Base-by-base conservation (phyloP, 805 yeast genomes). In the Alloascoidea africana region DNA sequence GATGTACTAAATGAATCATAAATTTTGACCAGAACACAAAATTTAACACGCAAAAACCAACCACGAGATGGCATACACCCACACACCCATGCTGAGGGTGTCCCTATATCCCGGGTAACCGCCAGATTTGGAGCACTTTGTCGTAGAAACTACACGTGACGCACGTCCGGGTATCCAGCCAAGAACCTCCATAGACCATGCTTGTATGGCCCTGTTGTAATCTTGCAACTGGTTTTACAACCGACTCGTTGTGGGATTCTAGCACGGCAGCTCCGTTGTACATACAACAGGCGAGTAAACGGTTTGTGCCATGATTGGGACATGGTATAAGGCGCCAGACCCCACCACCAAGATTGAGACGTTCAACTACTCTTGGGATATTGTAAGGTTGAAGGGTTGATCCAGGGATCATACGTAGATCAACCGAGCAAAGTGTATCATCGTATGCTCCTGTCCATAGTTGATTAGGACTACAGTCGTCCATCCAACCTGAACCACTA, bases 121-220 rank as follows among this genome's bases (percentile, higher is more conserved):
- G 39, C 97, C 97, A 89, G 18, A 67, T 53, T 44, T 87, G 95
- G 2, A 89, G 67, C 14, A 81, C 72, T 39, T 71, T 70, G 54
- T 89, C 98, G 59, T 89, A 89, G 54, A 89, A 89, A 39, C 96
- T 85, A 54, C 96, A 89, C 1, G 96, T 86, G 2, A 73, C 79
- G 4, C 80, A 70, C 3, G 53, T 46, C 1, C 55, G 54, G 4
- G 65, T 72, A 3, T 63, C 62, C n/a, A 65, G 56, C 94, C 96
- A 87, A 51, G 82, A 95, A 3, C 94, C 96, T 0, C 97, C 98
- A 50, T 89, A 89, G 39, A 89, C 87, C 85, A 91, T 89, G 42
- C 96, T 84, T 36, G 75, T 76, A 52, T 89, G 97, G 18, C 79
- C 81, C 8, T 67, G 65, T 49, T 76, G 17, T 18, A 34, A 16